Percentiles rank a stretch among this genome's conserved stretches.
phyloP scores from a whole-genome alignment of 495 filamentous ascomycete genomes.

The Hyaloscypha bicolor region DNA sequence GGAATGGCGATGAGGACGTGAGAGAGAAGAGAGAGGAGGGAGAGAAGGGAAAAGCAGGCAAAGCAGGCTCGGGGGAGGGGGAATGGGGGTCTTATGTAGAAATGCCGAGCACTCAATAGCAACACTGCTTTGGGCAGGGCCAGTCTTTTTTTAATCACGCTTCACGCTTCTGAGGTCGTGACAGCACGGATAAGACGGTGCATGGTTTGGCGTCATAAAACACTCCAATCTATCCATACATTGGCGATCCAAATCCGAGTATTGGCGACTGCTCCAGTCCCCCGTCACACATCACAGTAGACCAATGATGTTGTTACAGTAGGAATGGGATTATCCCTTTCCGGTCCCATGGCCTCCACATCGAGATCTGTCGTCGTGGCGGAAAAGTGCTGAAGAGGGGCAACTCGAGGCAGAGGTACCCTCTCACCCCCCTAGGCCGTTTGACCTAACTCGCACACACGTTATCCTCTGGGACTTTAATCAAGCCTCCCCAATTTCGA shows the following conservation, averaged over 20 bases:
- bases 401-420: background rate
- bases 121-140: conserved; percentile 22
- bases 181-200: conserved; percentile 25
- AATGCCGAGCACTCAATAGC: conserved; percentile 28
- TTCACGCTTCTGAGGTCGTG: conserved; percentile 19
- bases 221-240: conserved; percentile 10
- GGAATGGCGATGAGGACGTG: background rate
- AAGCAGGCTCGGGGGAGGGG: conserved; percentile 3
- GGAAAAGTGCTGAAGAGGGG: background rate
- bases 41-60: conserved; percentile 1
- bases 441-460: background rate
- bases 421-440: background rate
- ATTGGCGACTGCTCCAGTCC: conserved; percentile 14
- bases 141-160: conserved; percentile 32
- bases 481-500: background rate
- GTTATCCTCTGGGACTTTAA: conserved; percentile 4
- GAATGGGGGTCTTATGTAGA: conserved; percentile 19
- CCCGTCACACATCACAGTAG: conserved; percentile 18
- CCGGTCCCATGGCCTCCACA: conserved; percentile 5
- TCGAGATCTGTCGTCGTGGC: conserved; percentile 3
- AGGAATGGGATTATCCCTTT: conserved; percentile 15
- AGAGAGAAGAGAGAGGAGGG: background rate
- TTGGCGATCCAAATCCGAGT: conserved; percentile 25
- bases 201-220: conserved; percentile 29
- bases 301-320: conserved; percentile 27